Percentiles rank a stretch among this genome's conserved stretches.
Conservation (phyloP, 768 basidiomycete genomes). For the Jaapia argillacea region DNA sequence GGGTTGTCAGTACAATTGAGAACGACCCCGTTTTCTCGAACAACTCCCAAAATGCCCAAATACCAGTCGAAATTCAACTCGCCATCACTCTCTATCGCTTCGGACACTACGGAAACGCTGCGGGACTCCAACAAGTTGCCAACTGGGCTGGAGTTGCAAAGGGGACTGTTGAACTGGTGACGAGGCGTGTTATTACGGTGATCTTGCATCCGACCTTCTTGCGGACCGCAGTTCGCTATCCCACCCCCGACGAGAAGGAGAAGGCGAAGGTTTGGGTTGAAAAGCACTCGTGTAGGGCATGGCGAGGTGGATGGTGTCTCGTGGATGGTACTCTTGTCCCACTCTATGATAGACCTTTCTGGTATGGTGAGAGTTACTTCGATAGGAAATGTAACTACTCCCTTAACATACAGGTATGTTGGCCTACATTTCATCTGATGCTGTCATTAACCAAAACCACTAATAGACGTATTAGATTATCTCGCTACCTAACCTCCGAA, state of each 20-base stretch:
- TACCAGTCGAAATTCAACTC: conserved; percentile 21
- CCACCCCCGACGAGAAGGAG: too few species aligned
- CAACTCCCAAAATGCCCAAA: conserved; percentile 16
- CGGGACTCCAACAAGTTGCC: conserved; percentile 19
- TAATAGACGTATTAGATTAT: conserved; percentile 7
- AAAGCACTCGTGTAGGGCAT: conserved; percentile 19
- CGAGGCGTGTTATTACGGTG: conserved; percentile 21
- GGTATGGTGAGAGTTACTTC: conserved; percentile 27
- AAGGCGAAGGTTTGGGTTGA: conserved; percentile 29
- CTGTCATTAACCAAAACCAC: not conserved
- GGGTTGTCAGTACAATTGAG: conserved; percentile 13
- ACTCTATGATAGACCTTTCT: conserved; percentile 19
- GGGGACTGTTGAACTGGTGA: conserved; percentile 20
- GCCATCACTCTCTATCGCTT: conserved; percentile 29
- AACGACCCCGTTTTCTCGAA: conserved; percentile 18
- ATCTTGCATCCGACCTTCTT: conserved; percentile 17
- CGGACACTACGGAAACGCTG: conserved; percentile 31
- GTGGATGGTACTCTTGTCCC: conserved; percentile 31
- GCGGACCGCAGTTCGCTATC: too few species aligned
- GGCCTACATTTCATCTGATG: too few species aligned
- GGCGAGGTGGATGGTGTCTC: conserved; percentile 25
- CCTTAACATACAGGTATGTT: conserved; percentile 16
- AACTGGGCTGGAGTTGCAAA: conserved; percentile 26
- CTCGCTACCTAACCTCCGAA: conserved; percentile 24
- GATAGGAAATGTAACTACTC: conserved; percentile 30